Base-by-base conservation (phyloP, 441 rosid genomes). In the Jatropha podagrica region DNA sequence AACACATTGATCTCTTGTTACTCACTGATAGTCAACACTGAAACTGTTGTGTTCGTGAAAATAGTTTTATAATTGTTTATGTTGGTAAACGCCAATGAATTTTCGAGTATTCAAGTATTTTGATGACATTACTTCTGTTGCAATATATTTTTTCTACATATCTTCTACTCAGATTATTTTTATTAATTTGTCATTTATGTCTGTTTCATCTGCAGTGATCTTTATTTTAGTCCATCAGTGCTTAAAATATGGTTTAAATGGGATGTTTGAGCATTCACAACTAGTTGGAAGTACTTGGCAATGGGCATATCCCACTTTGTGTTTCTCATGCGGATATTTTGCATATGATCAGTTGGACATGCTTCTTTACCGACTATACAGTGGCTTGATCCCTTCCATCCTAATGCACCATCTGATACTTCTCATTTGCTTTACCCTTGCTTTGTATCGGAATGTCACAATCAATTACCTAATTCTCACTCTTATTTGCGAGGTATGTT, bases 291-390 rank as follows among this genome's bases (percentile, higher is more conserved):
- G 83, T 83, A 76, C 87, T 23, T 92, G 99, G 99, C 85, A 83
- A 20, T 89, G 92, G 97, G 96, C 97, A 26, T 89, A 90, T 58
- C 89, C 86, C 32, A 91, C 93, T 78, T 74, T 95, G 76, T 91
- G 99, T 83, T 87, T 92, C 79, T 95, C 97, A 11, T 91, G 96
- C 65, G 97, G 99, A 62, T 95, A 95, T 85, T 95, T 95, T 71
- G 97, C 97, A 0, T 95, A 95, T 85, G 99, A 95, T 84, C 97
- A 92, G 73, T 88, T 87, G 90, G 99, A 95, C 83, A 91, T 95
- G 99, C 87, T 92, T 83, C 86, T 75, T 68, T 89, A 89, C 78
- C 85, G 85, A 52, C 77, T 95, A 32, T 95, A 92, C 81, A 88
- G 90, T 62, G 96, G 98, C 46, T 83, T 88, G 69, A 85, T 92